Conservation (phyloP, 176 grass and related monocot genomes). For the Oryza nivara region DNA sequence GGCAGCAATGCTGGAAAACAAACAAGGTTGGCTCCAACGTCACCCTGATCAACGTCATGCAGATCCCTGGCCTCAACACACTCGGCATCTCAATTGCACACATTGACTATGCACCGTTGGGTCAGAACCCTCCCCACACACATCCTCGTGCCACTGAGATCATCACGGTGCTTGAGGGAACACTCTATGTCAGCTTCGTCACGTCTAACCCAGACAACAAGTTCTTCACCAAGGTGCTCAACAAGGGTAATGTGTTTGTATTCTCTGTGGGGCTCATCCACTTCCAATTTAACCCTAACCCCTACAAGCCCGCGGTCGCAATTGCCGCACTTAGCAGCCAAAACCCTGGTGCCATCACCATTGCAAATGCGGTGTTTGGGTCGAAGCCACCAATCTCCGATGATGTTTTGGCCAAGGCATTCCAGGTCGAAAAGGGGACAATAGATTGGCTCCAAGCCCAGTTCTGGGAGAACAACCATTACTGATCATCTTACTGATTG, state of each 20-base stretch:
- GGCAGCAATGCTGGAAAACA: not conserved
- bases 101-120: conserved; percentile 19
- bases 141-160: conserved; percentile 47
- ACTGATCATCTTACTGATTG: not conserved
- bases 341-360: conserved; percentile 25
- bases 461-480: conserved; percentile 38
- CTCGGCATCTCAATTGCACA: conserved; percentile 31
- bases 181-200: conserved; percentile 48
- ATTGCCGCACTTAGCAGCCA: conserved; percentile 32
- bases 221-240: conserved; percentile 33
- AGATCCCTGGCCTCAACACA: conserved; percentile 13
- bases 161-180: conserved; percentile 28
- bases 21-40: conserved; percentile 20
- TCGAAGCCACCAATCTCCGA: conserved; percentile 41
- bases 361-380: conserved; percentile 42
- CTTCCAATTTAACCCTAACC: conserved; percentile 42
- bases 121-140: conserved; percentile 35
- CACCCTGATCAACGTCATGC: conserved; percentile 8
- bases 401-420: conserved; percentile 45
- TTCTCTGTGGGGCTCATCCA: conserved; percentile 42
- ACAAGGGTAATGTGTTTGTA: conserved; percentile 48
- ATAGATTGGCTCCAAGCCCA: conserved; percentile 49
- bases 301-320: conserved; percentile 21
- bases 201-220: conserved; percentile 22
- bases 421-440: conserved; percentile 38